A percentile compares a stretch with the other conserved stretches of the same genome.
These are phyloP conservation scores for Trametes punicea DNA, from an alignment of 768 basidiomycete genomes.

Conservation along the genomic window DNA sequence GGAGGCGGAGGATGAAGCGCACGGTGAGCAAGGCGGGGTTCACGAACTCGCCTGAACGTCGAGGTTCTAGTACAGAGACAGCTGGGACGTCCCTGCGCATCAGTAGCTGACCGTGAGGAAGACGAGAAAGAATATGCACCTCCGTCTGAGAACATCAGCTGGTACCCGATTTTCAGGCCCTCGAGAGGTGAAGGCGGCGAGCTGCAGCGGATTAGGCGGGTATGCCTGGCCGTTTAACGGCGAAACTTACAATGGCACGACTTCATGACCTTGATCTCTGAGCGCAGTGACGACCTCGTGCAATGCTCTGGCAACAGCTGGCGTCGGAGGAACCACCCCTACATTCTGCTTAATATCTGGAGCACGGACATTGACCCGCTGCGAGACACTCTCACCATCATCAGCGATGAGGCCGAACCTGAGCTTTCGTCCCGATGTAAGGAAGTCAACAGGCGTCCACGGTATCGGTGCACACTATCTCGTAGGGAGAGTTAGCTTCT, in stretches of 20 bases:
- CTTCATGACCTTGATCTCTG: constrained; percentile 36
- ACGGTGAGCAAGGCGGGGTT: constrained; percentile 20
- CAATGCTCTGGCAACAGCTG: constrained; percentile 40
- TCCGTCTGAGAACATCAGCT: constrained; percentile 30
- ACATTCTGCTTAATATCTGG: not conserved
- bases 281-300: constrained; percentile 34
- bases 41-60: constrained; percentile 23
- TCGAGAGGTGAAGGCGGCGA: constrained; percentile 29
- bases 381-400: constrained; percentile 33
- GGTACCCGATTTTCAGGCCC: constrained; percentile 29
- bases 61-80: constrained; percentile 14
- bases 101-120: not conserved
- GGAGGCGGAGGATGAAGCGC: constrained; percentile 21
- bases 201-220: not conserved
- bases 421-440: constrained; percentile 29
- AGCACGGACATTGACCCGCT: not conserved
- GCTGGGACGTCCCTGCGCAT: not conserved
- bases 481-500: not conserved
- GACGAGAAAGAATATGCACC: constrained; percentile 17
- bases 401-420: constrained; percentile 41
- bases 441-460: constrained; percentile 38
- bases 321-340: constrained; percentile 39
- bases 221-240: not conserved
- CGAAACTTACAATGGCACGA: constrained; percentile 36
- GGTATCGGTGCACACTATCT: constrained; percentile 41